Evolutionary conservation across 805 yeast species (phyloP), one percentile per base, ranked within the genome.

Genomic region (Cyberlindnera galapagoensis): DNA sequence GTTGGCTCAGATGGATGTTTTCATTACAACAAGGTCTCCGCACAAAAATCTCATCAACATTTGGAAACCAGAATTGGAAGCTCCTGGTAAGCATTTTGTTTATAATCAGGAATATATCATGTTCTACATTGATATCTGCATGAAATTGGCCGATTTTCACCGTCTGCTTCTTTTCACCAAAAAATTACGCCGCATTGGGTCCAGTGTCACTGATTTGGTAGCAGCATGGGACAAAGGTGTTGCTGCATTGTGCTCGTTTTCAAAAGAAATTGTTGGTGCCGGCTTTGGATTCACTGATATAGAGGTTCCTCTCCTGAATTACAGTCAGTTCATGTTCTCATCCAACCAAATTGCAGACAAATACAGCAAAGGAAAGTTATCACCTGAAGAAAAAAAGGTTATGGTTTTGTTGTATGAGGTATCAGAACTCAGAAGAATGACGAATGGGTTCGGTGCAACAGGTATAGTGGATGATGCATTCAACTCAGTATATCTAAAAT

Each of bases 31-130:
- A 30, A 83, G 77, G 43, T 65, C 86, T 1, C 67, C 73, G 3
- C 74, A 76, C 26, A 82, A 86, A 49, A 74, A 80, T 9, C 66
- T 92, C 23, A 74, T 88, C 1, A 80, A 75, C 43, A 83, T 92
- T 36, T 92, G 98, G 97, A 86, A 86, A 46, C 94, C 97, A 0
- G 95, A 87, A 29, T 56, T 67, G 46, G 98, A 94, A 54, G 60
- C 94, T 14, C 92, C 97, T 0, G 99, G 99, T 0, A 85, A 83
- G 45, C 96, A 90, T 56, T 90, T 87, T 52, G 75, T 74, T 9
- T 86, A 81, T 56, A 79, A 80, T 20, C 69, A 65, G 42, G 74
- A 76, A 33, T 90, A 92, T 50, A 71, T 84, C 15, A 53, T 61
- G 28, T 81, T 79, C 49, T 78, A 68, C 45, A 68, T 81, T 28